These are phyloP conservation scores for Paxillus ammoniavirescens DNA, from an alignment of 768 basidiomycete species.

Conservation along the genomic window DNA sequence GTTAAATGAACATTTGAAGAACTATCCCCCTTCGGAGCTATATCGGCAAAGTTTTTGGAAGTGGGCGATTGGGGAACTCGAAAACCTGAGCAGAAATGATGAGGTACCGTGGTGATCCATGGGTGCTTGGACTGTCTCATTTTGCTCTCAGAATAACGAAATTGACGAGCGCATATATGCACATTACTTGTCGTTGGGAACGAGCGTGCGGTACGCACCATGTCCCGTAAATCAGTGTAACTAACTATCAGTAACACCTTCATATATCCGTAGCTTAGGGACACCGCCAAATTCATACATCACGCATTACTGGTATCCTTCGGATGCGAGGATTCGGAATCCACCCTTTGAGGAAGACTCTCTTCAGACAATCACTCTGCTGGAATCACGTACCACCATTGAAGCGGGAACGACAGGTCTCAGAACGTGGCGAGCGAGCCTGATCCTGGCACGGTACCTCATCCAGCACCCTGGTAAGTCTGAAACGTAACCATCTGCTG, in stretches of 20 bases:
- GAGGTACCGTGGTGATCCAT: constrained; percentile 42
- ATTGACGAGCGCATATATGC: constrained; percentile 67
- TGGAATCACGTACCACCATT: constrained; percentile 72
- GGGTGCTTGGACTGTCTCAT: not conserved
- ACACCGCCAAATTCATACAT: constrained; percentile 48
- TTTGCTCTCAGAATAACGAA: constrained; percentile 47
- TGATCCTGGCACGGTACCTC: constrained; percentile 62
- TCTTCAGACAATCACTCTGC: constrained; percentile 52
- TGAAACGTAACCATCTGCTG: not conserved
- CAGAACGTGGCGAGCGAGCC: constrained; percentile 76
- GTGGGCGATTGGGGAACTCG: constrained; percentile 58
- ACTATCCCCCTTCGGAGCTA: constrained; percentile 60
- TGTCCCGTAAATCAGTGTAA: not conserved
- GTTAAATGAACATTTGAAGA: constrained; percentile 47
- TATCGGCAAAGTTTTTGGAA: constrained; percentile 76
- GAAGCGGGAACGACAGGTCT: constrained; percentile 79
- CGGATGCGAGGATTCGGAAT: not conserved
- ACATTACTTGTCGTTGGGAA: constrained; percentile 49
- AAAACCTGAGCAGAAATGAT: constrained; percentile 35
- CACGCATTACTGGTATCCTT: constrained; percentile 60
- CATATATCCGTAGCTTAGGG: constrained; percentile 19
- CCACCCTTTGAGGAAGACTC: not conserved
- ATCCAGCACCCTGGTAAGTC: constrained; percentile 52
- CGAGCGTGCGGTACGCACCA: constrained; percentile 27
- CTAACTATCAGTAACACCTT: not conserved